Evolutionary conservation across 805 yeast genomes (phyloP), one percentile per base, ranked within the genome.

Genomic region (Metschnikowia aberdeeniae): DNA sequence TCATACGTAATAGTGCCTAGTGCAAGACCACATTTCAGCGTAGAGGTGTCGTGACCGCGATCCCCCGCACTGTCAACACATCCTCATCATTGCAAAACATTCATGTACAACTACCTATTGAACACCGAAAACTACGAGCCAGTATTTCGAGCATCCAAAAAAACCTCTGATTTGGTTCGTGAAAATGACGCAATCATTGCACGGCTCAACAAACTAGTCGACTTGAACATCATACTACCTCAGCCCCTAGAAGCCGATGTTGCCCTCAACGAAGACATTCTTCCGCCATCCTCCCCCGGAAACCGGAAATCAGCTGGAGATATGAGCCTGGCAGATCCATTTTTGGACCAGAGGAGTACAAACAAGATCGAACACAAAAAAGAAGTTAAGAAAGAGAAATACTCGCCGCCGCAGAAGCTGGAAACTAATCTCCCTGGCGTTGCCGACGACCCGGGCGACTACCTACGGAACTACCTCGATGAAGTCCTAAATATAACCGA

Each of bases 101-200:
- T 14, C 4, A 30, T 29, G 34, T 24, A 43, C 27, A 50, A 46
- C 40, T 59, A 55, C 43, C 49, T 55, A 20, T 55, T 62, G 13
- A 60, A 60, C 29, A 62, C 64, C 9, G 75, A 70, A 43, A 66
- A 62, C 45, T 56, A 62, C 38, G 59, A 60, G 38, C 70, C 71
- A 4, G 53, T 69, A 12, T 22, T 56, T 1, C 59, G 50, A 1
- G 44, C 63, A 3, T 49, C 66, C 1, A 53, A 54, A 11, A 53
- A 57, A 24, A 49, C 67, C n/a, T n/a, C 45, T 28, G 11, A 13
- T 5, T 29, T 42, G 34, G 51, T 70, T 5, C 50, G 49, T 14
- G 48, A 56, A 37, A 69, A 67, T 49, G 64, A 60, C 13, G 39
- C 26, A 6, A 45, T 53, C 12, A 52, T 68, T 13, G 57, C 51